A percentile compares a stretch with the other conserved stretches of the same genome.
phyloP scores from a whole-genome alignment of 768 basidiomycete species.

The Lactarius trivialis region DNA sequence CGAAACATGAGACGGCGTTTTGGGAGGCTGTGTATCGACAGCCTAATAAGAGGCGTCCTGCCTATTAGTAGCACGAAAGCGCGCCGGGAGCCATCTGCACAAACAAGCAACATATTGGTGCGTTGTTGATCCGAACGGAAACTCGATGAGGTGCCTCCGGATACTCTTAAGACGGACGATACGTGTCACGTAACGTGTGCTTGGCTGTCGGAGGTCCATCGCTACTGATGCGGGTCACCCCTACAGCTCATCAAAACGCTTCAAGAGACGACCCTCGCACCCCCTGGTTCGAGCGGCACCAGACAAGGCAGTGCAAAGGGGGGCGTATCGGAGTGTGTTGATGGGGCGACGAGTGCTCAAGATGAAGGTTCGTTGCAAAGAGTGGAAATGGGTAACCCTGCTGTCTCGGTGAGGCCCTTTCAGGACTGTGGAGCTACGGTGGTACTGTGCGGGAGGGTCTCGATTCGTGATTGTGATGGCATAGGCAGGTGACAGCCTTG shows the following conservation, averaged over 20 bases:
- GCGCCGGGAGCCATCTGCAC: too few relatives aligned
- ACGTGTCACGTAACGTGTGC: not conserved
- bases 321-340: conserved; percentile 2
- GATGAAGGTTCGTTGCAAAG: conserved; percentile 12
- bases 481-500: not conserved
- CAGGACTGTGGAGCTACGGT: too few relatives aligned
- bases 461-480: not conserved
- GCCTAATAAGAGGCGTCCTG: too few relatives aligned
- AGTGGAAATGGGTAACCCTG: not conserved
- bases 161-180: too few relatives aligned
- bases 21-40: not conserved
- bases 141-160: not conserved
- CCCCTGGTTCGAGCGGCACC: conserved; percentile 8
- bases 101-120: too few relatives aligned
- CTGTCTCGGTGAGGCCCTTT: too few relatives aligned
- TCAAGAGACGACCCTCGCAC: not conserved
- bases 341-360: conserved; percentile 2
- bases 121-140: not conserved
- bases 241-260: too few relatives aligned
- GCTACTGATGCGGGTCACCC: not conserved
- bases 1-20: conserved; percentile 9
- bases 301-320: conserved; percentile 7
- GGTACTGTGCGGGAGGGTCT: not conserved
- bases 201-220: conserved; percentile 4
- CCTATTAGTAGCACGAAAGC: too few relatives aligned